Evolutionary conservation across 163 green algal genomes (phyloP), one percentile per base, ranked within the genome.

Genomic region (Coccomyxa subellipsoidea): DNA sequence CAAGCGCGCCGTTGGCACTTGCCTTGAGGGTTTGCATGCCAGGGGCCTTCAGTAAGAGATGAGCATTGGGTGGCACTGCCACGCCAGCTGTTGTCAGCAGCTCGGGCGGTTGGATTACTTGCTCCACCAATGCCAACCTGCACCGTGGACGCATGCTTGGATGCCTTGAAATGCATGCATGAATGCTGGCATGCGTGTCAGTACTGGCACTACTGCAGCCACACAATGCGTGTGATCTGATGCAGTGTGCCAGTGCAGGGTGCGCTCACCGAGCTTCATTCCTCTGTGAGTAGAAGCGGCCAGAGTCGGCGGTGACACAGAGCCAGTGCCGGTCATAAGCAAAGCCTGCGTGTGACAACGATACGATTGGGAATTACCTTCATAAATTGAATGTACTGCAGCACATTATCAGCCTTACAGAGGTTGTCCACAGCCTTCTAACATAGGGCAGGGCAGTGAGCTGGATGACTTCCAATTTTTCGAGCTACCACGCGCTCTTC

Each of bases 1-100:
- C n/a, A n/a, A n/a, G n/a, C n/a, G n/a, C n/a, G n/a, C n/a, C n/a
- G n/a, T n/a, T n/a, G n/a, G 15, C 31, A 25, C n/a, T 23, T 81
- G 39, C 76, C 76, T 81, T 38, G 1, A 81, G 36, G 15, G 76
- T 36, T 37, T n/a, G 1, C 27, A 36, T 40, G 38, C 37, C 37
- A 72, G 76, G 76, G 21, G 76, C 76, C 37, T 34, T 37, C 37
- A 81, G 36, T 72, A 37, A 71, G 37, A 81, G 76, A 7, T 34
- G 36, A 66, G 76, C 38, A 39, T 81, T 27, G 70, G 76, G 2
- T 36, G 39, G 76, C 1, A 81, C 66, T n/a, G 21, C 66, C n/a
- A 59, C 4, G 21, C 47, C 47, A 59, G 47, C 47, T 59, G 69
- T 76, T 59, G 47, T 59, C 4, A 59, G 23, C 47, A 59, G 47